Conservation (phyloP, 73 alveolate genomes). For the Symbiodinium natans region DNA sequence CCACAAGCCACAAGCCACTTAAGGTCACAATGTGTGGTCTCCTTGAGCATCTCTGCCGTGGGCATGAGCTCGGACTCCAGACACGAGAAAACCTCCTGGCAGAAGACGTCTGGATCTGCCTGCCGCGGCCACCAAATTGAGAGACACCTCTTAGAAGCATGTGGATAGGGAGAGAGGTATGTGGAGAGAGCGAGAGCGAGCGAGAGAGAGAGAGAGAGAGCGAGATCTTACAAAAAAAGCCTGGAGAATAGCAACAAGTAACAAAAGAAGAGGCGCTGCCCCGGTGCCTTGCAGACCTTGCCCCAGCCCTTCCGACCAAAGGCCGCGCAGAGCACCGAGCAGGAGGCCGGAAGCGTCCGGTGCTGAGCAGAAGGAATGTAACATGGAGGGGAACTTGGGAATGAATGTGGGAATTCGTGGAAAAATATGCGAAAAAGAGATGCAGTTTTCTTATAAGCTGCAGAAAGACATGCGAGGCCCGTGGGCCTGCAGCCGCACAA, state of each 20-base stretch:
- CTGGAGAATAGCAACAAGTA: no score
- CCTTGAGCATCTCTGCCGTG: conserved; percentile 65
- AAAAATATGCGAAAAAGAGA: neutral
- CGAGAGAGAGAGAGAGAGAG: no score
- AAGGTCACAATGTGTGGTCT: no score
- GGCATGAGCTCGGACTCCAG: conserved; percentile 58
- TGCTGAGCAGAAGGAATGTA: conserved; percentile 14
- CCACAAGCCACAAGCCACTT: no score
- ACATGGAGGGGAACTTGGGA: neutral
- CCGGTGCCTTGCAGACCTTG: conserved; percentile 54
- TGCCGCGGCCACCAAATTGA: no score
- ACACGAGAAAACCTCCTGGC: conserved; percentile 54
- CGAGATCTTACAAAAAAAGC: no score
- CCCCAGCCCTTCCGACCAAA: conserved; percentile 70
- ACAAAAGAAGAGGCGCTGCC: no score
- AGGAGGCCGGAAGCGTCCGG: conserved; percentile 75
- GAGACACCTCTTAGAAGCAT: neutral
- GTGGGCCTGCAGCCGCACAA: conserved; percentile 63
- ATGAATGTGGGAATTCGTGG: neutral
- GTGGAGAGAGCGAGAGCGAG: no score
- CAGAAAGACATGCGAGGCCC: neutral
- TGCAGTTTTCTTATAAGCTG: neutral
- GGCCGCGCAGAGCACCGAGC: conserved; percentile 75
- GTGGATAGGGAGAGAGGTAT: no score
- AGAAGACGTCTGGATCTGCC: conserved; percentile 66